Evolutionary conservation across 805 yeast genomes (phyloP).

Genomic region (Pichia gijzeniarum): DNA sequence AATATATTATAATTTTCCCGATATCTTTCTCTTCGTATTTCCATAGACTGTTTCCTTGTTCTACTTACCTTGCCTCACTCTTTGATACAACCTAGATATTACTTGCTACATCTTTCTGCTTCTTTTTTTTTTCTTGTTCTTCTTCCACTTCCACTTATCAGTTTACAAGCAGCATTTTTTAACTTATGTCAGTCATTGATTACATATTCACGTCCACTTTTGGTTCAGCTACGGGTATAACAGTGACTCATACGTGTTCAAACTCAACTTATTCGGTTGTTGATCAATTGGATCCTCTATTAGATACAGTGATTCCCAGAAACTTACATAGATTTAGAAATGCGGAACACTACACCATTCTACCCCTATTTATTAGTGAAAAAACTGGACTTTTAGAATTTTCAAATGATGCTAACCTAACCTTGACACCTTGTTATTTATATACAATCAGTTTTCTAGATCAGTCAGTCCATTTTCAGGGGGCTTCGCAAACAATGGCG

Average conservation of each 20-base stretch:
- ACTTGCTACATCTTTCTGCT: background rate
- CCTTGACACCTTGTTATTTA: slow-evolving; percentile 20
- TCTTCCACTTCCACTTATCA: background rate
- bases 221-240: slow-evolving; percentile 70
- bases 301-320: slow-evolving; percentile 24
- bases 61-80: no score
- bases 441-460: slow-evolving; percentile 28
- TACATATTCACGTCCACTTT: slow-evolving; percentile 61
- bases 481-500: slow-evolving; percentile 40
- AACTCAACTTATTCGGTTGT: slow-evolving; percentile 42
- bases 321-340: slow-evolving; percentile 39
- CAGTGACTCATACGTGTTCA: slow-evolving; percentile 57
- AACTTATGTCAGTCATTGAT: slow-evolving; percentile 14
- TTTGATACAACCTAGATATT: no score
- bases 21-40: no score
- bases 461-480: slow-evolving; percentile 18
- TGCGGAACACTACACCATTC: slow-evolving; percentile 52
- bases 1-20: no score
- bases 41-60: no score
- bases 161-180: no score
- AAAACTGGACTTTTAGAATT: slow-evolving; percentile 16
- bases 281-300: slow-evolving; percentile 37
- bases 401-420: slow-evolving; percentile 4
- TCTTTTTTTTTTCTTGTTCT: background rate
- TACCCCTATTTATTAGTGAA: slow-evolving; percentile 38